phyloP scores from a whole-genome alignment of 1,284 basidiomycete species.

The Fistulina hepatica region DNA sequence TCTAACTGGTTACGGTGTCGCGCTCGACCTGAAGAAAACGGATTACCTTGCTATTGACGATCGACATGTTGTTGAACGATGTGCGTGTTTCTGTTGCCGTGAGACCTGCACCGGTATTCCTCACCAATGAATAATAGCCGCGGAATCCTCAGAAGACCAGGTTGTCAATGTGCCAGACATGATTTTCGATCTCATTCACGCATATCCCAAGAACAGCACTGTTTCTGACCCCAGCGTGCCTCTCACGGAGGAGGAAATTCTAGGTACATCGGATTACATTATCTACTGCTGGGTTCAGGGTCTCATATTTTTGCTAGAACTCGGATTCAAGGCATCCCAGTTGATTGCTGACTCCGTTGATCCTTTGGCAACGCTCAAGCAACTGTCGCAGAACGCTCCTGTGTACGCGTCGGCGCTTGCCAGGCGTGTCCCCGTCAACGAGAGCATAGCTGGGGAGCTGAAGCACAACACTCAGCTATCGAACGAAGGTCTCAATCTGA shows the following conservation, averaged over 20 bases:
- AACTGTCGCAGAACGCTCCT: conserved; percentile 83
- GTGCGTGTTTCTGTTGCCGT: conserved; percentile 6
- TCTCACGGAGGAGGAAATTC: conserved; percentile 54
- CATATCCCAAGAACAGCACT: conserved; percentile 41
- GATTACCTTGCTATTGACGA: conserved; percentile 95
- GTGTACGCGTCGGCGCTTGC: conserved; percentile 67
- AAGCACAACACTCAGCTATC: conserved; percentile 42
- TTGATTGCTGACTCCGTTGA: conserved; percentile 52
- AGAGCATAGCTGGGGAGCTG: conserved; percentile 48
- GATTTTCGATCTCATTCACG: conserved; percentile 40
- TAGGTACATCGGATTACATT: conserved; percentile 26
- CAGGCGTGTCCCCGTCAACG: conserved; percentile 47
- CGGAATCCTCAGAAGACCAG: conserved; percentile 13
- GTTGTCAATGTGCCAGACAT: conserved; percentile 27
- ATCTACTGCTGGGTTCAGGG: neutral
- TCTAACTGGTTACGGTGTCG: conserved; percentile 84
- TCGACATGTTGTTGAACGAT: conserved; percentile 25
- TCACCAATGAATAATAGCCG: too few relatives aligned
- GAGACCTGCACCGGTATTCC: too few relatives aligned
- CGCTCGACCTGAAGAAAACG: conserved; percentile 91
- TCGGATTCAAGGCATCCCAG: conserved; percentile 66
- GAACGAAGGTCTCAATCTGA: conserved; percentile 41
- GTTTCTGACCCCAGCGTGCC: conserved; percentile 41
- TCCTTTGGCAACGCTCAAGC: conserved; percentile 52
- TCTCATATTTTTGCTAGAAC: conserved; percentile 30